These are phyloP conservation scores for Trichoderma breve DNA, from an alignment of 2,329 filamentous ascomycete genomes.

Conservation along the genomic window DNA sequence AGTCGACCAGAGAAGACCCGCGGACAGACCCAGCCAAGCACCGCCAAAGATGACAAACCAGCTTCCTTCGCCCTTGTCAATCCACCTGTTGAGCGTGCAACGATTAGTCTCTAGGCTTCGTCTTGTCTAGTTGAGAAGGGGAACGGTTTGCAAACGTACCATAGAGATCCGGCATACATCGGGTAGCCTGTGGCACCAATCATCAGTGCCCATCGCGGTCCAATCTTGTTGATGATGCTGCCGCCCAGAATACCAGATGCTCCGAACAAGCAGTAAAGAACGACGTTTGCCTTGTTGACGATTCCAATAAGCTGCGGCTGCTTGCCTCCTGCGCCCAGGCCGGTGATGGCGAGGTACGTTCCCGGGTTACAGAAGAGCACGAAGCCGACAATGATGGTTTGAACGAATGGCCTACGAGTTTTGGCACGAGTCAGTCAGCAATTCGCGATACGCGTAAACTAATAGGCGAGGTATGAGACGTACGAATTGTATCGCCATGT, in stretches of 20 bases:
- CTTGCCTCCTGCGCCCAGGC: constrained; percentile 25
- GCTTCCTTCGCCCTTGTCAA: constrained; percentile 17
- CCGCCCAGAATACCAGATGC: constrained; percentile 22
- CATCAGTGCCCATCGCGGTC: constrained; percentile 17
- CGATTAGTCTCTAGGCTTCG: constrained; percentile 35
- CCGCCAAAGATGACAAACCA: constrained; percentile 72
- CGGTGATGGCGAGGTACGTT: constrained; percentile 27
- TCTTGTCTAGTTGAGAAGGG: constrained; percentile 63
- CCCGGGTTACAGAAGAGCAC: constrained; percentile 31
- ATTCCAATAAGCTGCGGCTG: constrained; percentile 22
- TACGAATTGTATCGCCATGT: constrained; percentile 19
- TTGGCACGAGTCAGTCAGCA: not conserved
- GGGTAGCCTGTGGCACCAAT: constrained; percentile 20
- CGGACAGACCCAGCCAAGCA: constrained; percentile 30
- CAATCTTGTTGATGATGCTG: constrained; percentile 23
- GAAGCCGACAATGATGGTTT: constrained; percentile 64
- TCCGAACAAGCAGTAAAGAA: constrained; percentile 22
- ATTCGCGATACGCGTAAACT: not conserved
- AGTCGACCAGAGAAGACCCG: constrained; percentile 71
- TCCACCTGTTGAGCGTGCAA: not conserved
- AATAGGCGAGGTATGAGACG: not conserved
- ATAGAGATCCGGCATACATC: constrained; percentile 19
- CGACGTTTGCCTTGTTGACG: constrained; percentile 23
- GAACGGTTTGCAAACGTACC: constrained; percentile 36
- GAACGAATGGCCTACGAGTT: constrained; percentile 37